Percentiles rank a stretch among this genome's conserved stretches.
Conservation (phyloP, 176 grass and related monocot species). For the Guadua angustifolia region DNA sequence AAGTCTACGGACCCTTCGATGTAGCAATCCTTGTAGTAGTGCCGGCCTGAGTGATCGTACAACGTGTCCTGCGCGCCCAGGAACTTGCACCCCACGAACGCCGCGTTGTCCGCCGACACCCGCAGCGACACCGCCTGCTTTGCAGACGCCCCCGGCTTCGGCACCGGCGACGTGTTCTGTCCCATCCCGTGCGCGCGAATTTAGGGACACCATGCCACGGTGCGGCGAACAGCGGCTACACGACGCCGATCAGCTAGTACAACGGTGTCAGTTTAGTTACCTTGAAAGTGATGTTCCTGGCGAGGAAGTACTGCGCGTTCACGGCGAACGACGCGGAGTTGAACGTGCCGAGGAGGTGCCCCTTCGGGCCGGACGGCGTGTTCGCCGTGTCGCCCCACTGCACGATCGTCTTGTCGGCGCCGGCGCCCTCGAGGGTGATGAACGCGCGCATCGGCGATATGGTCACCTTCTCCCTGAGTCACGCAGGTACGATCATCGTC, state of each 20-base stretch:
- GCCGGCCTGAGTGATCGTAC: slow-evolving; percentile 81
- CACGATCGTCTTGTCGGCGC: slow-evolving; percentile 76
- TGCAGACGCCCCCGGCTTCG: slow-evolving; percentile 66
- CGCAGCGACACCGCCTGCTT: slow-evolving; percentile 90
- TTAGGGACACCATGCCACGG: background rate
- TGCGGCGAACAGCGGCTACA: background rate
- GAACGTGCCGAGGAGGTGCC: slow-evolving; percentile 78
- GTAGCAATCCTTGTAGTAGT: slow-evolving; percentile 96
- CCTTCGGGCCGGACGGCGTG: slow-evolving; percentile 45
- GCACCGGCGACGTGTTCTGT: slow-evolving; percentile 86
- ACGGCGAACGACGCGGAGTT: slow-evolving; percentile 89
- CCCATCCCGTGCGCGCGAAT: background rate
- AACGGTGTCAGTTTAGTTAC: slow-evolving; percentile 3
- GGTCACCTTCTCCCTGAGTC: slow-evolving; percentile 86
- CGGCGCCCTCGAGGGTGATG: slow-evolving; percentile 83
- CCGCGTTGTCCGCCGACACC: slow-evolving; percentile 87
- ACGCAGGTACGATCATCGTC: background rate
- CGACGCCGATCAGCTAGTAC: background rate
- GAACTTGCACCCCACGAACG: slow-evolving; percentile 91
- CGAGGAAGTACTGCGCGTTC: slow-evolving; percentile 88
- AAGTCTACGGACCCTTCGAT: slow-evolving; percentile 97
- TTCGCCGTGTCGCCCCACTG: slow-evolving; percentile 97
- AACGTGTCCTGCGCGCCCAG: slow-evolving; percentile 92
- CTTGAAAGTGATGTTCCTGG: slow-evolving; percentile 95
- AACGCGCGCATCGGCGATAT: slow-evolving; percentile 77